These are phyloP conservation scores for Leccinum rimulosum DNA, from an alignment of 768 basidiomycete genomes.

Conservation along the genomic window DNA sequence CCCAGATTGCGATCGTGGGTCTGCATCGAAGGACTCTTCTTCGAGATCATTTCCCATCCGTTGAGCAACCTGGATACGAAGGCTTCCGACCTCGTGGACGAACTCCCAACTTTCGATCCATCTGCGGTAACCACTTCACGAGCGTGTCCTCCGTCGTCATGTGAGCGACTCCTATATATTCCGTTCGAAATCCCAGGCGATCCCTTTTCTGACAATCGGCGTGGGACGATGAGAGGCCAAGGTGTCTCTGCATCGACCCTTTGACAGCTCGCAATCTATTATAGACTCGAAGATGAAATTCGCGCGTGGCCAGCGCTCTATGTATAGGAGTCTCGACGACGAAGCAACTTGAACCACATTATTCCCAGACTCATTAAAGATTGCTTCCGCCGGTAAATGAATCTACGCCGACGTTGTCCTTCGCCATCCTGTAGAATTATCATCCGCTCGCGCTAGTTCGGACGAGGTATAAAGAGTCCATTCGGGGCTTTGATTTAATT, in stretches of 20 bases:
- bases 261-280: not conserved
- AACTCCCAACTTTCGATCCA: not conserved
- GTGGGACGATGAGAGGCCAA: slow-evolving; percentile 2
- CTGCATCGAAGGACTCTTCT: not conserved
- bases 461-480: not conserved
- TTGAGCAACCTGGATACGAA: not conserved
- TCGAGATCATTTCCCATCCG: slow-evolving; percentile 9
- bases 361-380: slow-evolving; percentile 15
- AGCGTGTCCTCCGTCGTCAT: not conserved
- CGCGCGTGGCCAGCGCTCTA: not conserved
- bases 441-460: not conserved
- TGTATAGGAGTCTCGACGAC: slow-evolving; percentile 2
- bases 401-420: not conserved
- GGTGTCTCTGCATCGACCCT: not conserved
- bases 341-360: slow-evolving; percentile 1
- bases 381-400: not conserved
- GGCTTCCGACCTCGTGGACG: not conserved
- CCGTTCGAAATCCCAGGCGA: not conserved
- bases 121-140: not conserved
- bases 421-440: not conserved
- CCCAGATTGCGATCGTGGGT: slow-evolving; percentile 16
- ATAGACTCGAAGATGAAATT: slow-evolving; percentile 7
- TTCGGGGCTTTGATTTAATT: not conserved
- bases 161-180: not conserved
- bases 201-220: not conserved